These are phyloP conservation scores for Cyberlindnera saturnus DNA, from an alignment of 805 yeast genomes.

Conservation along the genomic window DNA sequence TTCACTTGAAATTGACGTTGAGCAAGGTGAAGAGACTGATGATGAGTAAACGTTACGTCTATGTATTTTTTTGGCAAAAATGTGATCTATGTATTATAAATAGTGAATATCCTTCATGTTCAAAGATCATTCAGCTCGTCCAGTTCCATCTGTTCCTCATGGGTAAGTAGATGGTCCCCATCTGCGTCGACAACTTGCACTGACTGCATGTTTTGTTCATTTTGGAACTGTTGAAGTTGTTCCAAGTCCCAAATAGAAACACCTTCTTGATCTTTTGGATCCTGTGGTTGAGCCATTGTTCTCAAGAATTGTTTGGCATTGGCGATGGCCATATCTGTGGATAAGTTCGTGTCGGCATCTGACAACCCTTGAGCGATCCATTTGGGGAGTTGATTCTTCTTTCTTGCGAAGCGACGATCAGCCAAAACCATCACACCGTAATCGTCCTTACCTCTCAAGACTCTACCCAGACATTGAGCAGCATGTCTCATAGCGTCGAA, in stretches of 20 bases:
- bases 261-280: conserved; percentile 88
- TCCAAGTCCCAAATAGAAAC: conserved; percentile 86
- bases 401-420: conserved; percentile 84
- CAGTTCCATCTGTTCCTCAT: conserved; percentile 22
- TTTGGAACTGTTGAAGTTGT: conserved; percentile 56
- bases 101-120: background rate
- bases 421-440: conserved; percentile 98
- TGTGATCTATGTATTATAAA: background rate
- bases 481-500: conserved; percentile 99
- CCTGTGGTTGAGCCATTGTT: conserved; percentile 89
- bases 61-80: background rate
- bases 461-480: conserved; percentile 97
- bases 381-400: conserved; percentile 84
- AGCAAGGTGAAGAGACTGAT: conserved; percentile 25
- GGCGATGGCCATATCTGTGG: conserved; percentile 97
- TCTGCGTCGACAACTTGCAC: conserved; percentile 14
- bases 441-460: conserved; percentile 95
- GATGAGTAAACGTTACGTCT: conserved; percentile 13
- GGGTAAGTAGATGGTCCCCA: conserved; percentile 25
- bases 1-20: conserved; percentile 42
- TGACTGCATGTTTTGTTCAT: conserved; percentile 23
- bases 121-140: conserved; percentile 8
- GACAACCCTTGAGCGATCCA: conserved; percentile 94
- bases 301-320: conserved; percentile 88
- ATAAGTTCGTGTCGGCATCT: conserved; percentile 86